Conservation (phyloP, 495 filamentous ascomycete genomes). For the Platismatia glauca region DNA sequence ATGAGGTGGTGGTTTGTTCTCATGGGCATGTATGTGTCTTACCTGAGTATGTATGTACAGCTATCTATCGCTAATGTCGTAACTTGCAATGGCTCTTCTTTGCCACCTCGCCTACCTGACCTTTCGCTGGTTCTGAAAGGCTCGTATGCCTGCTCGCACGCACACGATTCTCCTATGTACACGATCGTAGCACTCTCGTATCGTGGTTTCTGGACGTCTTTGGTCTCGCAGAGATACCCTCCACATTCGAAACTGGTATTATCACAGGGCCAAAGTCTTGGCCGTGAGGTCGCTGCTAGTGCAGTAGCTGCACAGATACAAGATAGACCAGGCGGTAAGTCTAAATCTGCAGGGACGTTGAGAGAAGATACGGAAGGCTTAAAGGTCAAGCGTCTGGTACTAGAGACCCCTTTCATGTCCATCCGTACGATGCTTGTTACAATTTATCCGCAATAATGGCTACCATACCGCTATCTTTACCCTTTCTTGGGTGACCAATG, state of each 20-base stretch:
- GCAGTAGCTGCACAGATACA: constrained; percentile 42
- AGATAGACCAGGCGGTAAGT: background rate
- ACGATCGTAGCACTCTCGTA: constrained; percentile 57
- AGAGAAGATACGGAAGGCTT: constrained; percentile 15
- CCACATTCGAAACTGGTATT: constrained; percentile 44
- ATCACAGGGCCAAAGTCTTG: constrained; percentile 86
- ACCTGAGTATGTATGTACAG: constrained; percentile 34
- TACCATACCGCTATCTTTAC: constrained; percentile 60
- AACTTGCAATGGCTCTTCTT: constrained; percentile 17
- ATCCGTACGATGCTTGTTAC: constrained; percentile 63
- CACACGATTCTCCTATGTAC: constrained; percentile 4
- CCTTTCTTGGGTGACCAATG: constrained; percentile 45
- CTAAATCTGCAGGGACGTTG: background rate
- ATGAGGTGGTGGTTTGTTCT: constrained; percentile 22
- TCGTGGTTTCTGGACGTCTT: constrained; percentile 68
- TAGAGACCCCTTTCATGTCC: constrained; percentile 71
- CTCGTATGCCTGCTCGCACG: background rate
- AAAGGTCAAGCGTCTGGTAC: constrained; percentile 44
- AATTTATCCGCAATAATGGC: constrained; percentile 74
- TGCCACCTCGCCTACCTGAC: constrained; percentile 60
- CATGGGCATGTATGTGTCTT: constrained; percentile 38
- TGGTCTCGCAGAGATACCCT: constrained; percentile 34
- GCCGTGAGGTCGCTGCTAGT: constrained; percentile 45
- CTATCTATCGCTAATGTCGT: background rate
- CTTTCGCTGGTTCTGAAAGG: constrained; percentile 29